Base-by-base conservation (phyloP, 345 rosid genomes). In the Aquilaria sinensis region DNA sequence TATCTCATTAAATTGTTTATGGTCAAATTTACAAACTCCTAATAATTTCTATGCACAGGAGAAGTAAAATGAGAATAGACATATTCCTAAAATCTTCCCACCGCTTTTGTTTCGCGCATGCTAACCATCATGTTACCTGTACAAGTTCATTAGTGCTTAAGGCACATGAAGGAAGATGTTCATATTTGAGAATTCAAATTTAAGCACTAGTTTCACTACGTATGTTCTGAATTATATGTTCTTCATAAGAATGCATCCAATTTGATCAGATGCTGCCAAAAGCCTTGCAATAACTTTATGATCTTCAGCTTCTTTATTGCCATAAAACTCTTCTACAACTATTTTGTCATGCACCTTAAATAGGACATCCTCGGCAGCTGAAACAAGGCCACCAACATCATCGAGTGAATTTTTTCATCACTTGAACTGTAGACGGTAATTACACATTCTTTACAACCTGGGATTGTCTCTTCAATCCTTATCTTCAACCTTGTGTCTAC, bases 181-280 rank as follows among this genome's bases (percentile, higher is more conserved):
- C 82, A 65, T 89, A 96, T 83, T 91, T 95, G 48, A 88, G 83
- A 63, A 95, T 88, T 10, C 96, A 91, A 70, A 95, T 89, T 53
- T 88, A 92, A 58, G 96, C 89, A 67, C 99, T 93, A 4, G 92
- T 88, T 23, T 95, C 99, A 33, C 81, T 79, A 23, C 97, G 87
- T 51, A 95, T 87, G 62, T 79, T 85, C 70, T 88, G 93, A 61
- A 95, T 91, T 51, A 91, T 85, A 66, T 88, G 89, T 29, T 97
- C 99, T 56, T 96, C 99, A 81, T 85, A 59, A 90, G 87, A 66
- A 94, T 71, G 70, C 93, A 94, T 53, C 99, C 99, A 68, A 94
- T 90, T 89, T 94, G 99, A 81, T 90, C 97, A 9, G 99, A 94
- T n/a, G 96, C 85, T 43, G 90, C 99, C 67, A 94, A 96, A 61